Conservation (phyloP, 257 asterid species). For the Nicotiana otophora region DNA sequence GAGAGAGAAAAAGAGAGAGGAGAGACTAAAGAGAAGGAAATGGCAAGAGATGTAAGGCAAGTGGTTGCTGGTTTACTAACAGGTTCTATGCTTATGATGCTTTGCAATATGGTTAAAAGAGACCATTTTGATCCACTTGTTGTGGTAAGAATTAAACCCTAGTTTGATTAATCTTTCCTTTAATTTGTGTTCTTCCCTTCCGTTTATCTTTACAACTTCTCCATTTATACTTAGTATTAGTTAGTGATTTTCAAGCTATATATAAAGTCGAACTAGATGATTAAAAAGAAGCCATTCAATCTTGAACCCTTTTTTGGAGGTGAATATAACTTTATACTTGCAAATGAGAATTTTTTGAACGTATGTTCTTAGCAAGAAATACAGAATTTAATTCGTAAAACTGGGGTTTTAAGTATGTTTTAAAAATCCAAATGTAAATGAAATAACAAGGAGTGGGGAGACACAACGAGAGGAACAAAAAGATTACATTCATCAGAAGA, state of each 20-base stretch:
- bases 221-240: neutral
- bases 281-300: neutral
- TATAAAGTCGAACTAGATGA: neutral
- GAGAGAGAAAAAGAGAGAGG: neutral
- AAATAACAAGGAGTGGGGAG: neutral
- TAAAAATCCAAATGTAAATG: too few relatives aligned
- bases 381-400: too few relatives aligned
- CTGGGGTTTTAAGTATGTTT: too few relatives aligned
- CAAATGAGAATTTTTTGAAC: neutral
- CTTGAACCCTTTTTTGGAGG: neutral
- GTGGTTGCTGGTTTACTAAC: constrained; percentile 49
- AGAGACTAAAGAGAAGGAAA: neutral
- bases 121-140: constrained; percentile 52
- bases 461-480: neutral
- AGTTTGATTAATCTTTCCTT: neutral
- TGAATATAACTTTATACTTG: neutral
- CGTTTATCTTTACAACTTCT: neutral
- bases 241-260: neutral
- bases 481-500: neutral
- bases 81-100: constrained; percentile 54
- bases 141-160: constrained; percentile 25
- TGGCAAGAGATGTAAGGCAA: constrained; percentile 51
- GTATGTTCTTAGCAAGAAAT: too few relatives aligned
- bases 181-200: neutral
- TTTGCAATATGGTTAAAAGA: constrained; percentile 52